Conservation (phyloP, 2,329 filamentous ascomycete genomes). For the Purpureocillium takamizusanense region DNA sequence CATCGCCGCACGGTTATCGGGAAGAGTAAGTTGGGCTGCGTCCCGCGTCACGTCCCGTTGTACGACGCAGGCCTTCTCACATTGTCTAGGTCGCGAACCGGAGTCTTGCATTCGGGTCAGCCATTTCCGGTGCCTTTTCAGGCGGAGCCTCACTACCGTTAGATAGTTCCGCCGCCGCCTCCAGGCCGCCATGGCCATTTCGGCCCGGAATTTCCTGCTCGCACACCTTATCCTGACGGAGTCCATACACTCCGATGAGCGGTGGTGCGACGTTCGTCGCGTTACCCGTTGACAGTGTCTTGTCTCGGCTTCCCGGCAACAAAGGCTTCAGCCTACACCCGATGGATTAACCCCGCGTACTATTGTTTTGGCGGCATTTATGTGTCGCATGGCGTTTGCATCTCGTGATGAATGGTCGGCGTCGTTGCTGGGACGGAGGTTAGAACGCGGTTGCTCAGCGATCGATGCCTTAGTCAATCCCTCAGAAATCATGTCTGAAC, state of each 20-base stretch:
- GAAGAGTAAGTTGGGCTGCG: constrained; percentile 1
- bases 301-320: no score
- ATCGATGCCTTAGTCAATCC: no score
- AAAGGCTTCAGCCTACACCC: no score
- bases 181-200: not conserved
- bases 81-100: not conserved
- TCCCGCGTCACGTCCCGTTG: not conserved
- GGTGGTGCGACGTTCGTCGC: no score
- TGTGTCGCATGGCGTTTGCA: no score
- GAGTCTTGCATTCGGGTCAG: not conserved
- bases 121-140: not conserved
- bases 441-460: no score
- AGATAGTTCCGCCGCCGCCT: not conserved
- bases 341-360: no score
- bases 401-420: no score
- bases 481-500: no score
- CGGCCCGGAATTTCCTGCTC: not conserved
- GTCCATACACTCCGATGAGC: not conserved
- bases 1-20: not conserved
- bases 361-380: no score
- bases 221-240: not conserved
- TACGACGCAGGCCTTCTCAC: not conserved
- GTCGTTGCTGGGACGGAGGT: no score
- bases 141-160: not conserved
- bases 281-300: no score